These are phyloP conservation scores for Pichia sp. DNA, from an alignment of 1,139 yeast species.

Conservation along the genomic window DNA sequence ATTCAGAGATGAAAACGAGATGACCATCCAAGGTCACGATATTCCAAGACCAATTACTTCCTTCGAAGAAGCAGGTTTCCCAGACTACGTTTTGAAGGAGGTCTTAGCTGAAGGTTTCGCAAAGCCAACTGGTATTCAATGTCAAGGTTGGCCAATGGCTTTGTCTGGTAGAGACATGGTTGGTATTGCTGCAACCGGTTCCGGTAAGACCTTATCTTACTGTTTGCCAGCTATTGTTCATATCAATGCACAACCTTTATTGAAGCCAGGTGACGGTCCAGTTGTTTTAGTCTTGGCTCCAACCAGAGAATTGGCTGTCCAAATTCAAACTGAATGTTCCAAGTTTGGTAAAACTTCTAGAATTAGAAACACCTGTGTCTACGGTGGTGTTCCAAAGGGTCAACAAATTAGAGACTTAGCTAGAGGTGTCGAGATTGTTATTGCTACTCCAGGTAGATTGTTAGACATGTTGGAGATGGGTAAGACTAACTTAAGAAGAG, in stretches of 20 bases:
- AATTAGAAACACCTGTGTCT: constrained; percentile 95
- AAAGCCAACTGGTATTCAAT: constrained; percentile 91
- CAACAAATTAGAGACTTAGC: constrained; percentile 93
- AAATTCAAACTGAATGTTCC: constrained; percentile 92
- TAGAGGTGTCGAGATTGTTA: constrained; percentile 90
- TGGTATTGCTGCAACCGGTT: constrained; percentile 98
- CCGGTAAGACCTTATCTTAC: constrained; percentile 96
- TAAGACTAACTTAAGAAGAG: constrained; percentile 92
- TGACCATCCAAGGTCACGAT: constrained; percentile 76
- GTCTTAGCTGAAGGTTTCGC: constrained; percentile 91
- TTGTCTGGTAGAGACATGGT: constrained; percentile 97
- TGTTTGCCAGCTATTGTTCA: constrained; percentile 96
- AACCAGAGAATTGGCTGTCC: constrained; percentile 98
- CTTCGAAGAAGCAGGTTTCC: constrained; percentile 97
- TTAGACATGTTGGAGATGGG: constrained; percentile 95
- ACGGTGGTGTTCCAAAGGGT: constrained; percentile 99
- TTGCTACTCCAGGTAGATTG: constrained; percentile 98
- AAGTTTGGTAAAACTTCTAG: constrained; percentile 89
- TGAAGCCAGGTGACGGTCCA: constrained; percentile 94
- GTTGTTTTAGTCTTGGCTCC: constrained; percentile 94
- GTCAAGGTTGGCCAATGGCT: constrained; percentile 99
- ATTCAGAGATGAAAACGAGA: constrained; percentile 78
- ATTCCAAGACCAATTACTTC: constrained; percentile 92
- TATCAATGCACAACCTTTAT: constrained; percentile 94
- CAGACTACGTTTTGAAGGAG: constrained; percentile 84